These are phyloP conservation scores for Aspergillus biplanus DNA, from an alignment of 495 filamentous ascomycete species.

Conservation along the genomic window DNA sequence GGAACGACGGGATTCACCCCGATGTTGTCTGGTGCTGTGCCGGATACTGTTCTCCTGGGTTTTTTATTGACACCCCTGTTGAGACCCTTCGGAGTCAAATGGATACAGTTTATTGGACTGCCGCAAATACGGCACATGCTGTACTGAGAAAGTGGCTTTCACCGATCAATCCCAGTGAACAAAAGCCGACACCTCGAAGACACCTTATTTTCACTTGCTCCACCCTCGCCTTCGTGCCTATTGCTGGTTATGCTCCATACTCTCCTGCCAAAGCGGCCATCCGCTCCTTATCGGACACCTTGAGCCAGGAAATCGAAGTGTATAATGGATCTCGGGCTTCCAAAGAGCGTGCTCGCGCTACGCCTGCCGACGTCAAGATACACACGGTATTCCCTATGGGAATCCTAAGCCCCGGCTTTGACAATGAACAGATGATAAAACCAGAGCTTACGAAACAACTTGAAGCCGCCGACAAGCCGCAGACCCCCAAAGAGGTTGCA, in stretches of 20 bases:
- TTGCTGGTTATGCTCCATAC: slow-evolving; percentile 87
- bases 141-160: slow-evolving; percentile 53
- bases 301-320: slow-evolving; percentile 81
- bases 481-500: slow-evolving; percentile 80
- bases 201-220: slow-evolving; percentile 91
- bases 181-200: slow-evolving; percentile 49
- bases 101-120: slow-evolving; percentile 89
- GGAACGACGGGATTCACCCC: slow-evolving; percentile 75
- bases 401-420: slow-evolving; percentile 75
- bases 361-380: slow-evolving; percentile 67
- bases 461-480: slow-evolving; percentile 79
- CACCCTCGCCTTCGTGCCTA: slow-evolving; percentile 70
- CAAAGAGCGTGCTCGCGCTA: slow-evolving; percentile 44
- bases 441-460: slow-evolving; percentile 79
- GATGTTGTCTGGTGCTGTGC: slow-evolving; percentile 95
- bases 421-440: slow-evolving; percentile 79
- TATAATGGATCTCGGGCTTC: slow-evolving; percentile 69
- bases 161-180: slow-evolving; percentile 37
- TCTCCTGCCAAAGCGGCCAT: slow-evolving; percentile 85
- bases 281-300: slow-evolving; percentile 77
- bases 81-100: slow-evolving; percentile 74
- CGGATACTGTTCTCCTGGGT: slow-evolving; percentile 71
- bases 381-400: slow-evolving; percentile 86
- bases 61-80: slow-evolving; percentile 76
- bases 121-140: slow-evolving; percentile 82